Conservation (phyloP, 2,329 filamentous ascomycete genomes). For the Penicillium sumatraense region DNA sequence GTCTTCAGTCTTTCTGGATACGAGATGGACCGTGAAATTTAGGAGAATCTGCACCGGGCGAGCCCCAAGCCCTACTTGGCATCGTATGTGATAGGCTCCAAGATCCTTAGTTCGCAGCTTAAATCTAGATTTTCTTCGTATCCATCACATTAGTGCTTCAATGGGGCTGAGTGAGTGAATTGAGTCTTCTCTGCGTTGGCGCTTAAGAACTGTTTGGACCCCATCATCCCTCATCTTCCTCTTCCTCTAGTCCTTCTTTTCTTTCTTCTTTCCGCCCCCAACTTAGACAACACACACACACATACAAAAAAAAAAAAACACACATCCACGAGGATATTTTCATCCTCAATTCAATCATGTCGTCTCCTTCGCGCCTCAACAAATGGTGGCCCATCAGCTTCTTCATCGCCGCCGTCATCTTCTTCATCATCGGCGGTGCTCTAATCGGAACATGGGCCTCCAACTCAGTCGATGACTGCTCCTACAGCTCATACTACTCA, state of each 20-base stretch:
- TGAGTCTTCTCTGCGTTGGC: not conserved
- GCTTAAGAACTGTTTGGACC: not conserved
- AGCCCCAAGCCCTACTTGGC: constrained; percentile 4
- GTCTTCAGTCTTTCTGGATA: constrained; percentile 2
- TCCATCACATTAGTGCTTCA: constrained; percentile 37
- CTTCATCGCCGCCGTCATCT: constrained; percentile 21
- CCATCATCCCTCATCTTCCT: too few species aligned
- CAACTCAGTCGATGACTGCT: constrained; percentile 9
- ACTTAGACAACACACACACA: not conserved
- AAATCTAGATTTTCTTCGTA: constrained; percentile 50
- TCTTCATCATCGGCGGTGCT: constrained; percentile 24
- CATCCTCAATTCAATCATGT: constrained; percentile 5
- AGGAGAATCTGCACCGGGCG: constrained; percentile 25
- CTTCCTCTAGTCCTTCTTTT: not conserved
- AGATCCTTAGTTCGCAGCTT: not conserved
- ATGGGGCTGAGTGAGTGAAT: constrained; percentile 48
- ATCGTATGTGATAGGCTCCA: constrained; percentile 1
- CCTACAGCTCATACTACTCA: constrained; percentile 9
- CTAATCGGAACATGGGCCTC: constrained; percentile 18
- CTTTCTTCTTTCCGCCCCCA: not conserved
- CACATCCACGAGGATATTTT: not conserved
- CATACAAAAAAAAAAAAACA: not conserved
- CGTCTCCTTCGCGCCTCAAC: constrained; percentile 3
- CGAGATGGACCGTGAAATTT: constrained; percentile 8
- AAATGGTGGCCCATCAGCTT: constrained; percentile 26